Conservation (phyloP, 495 filamentous ascomycete species). For the Aspergillus heteromorphus region DNA sequence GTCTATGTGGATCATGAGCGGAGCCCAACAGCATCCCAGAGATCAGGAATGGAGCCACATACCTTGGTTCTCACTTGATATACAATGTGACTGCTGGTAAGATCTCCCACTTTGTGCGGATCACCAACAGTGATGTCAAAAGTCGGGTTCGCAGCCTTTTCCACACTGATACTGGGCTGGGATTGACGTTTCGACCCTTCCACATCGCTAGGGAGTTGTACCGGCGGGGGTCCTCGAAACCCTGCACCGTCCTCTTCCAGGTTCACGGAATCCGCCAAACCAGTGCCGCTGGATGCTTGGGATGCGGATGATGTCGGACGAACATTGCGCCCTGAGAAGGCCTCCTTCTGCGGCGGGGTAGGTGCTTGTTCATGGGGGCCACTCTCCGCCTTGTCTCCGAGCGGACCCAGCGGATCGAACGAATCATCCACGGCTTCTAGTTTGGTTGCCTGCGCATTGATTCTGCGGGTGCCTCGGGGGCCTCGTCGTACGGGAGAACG, state of each 20-base stretch:
- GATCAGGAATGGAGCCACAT: conserved; percentile 11
- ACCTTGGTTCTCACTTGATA: conserved; percentile 95
- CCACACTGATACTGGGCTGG: conserved; percentile 78
- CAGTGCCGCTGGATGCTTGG: conserved; percentile 41
- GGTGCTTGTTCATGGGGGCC: conserved; percentile 66
- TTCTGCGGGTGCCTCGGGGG: conserved; percentile 60
- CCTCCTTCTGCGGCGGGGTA: conserved; percentile 82
- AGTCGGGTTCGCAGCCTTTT: conserved; percentile 82
- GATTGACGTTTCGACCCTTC: conserved; percentile 50
- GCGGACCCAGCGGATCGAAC: conserved; percentile 85
- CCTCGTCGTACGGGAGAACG: conserved; percentile 46
- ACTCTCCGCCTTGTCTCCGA: conserved; percentile 55
- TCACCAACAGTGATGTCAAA: conserved; percentile 94
- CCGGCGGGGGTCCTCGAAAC: conserved; percentile 66
- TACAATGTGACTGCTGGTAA: conserved; percentile 95
- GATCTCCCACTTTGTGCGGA: conserved; percentile 94
- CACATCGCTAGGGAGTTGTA: conserved; percentile 54
- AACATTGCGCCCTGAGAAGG: conserved; percentile 53
- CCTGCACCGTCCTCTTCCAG: conserved; percentile 58
- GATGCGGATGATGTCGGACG: conserved; percentile 46
- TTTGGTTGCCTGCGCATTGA: conserved; percentile 74
- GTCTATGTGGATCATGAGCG: conserved; percentile 52
- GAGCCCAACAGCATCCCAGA: background rate
- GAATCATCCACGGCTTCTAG: conserved; percentile 88
- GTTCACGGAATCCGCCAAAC: conserved; percentile 57